Base-by-base conservation (phyloP, 768 basidiomycete genomes). In the Russula lepida region DNA sequence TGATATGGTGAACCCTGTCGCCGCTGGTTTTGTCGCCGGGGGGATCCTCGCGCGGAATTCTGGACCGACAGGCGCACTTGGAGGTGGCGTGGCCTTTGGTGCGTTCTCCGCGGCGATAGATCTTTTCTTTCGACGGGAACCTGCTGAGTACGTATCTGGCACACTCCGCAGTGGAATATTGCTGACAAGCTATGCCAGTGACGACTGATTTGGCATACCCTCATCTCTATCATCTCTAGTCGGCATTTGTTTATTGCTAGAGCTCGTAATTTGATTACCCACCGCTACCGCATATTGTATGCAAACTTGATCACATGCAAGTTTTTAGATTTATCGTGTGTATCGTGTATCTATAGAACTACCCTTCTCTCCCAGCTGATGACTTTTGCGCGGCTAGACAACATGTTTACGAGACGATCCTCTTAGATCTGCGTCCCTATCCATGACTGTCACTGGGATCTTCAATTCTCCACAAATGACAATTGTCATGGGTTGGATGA, bases 51-150 rank as follows among this genome's bases (percentile, higher is more conserved):
- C 94, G 11, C 81, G 91, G 41, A 84, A 89, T 69, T 84, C 92
- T 0, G 94, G 95, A 1, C 90, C 92, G 7, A 89, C 82, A 72
- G 92, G 88, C 17, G 90, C 84, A 19, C 65, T 94, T n/a, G 85
- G 88, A 49, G 95, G 95, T 68, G 95, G 91, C 21, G 63, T 92
- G 9, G 92, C 89, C 0, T 98, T 98, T 70, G 92, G 92, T 13
- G 92, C 88, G 1, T 98, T 98, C 76, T 95, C 94, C 13, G 84
- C 85, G 0, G 92, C 81, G 12, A 95, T 98, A 65, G 95, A 98
- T 72, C 68, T 85, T 67, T 95, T 90, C 73, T 72, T 93, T 62
- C 81, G 88, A 72, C 78, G 88, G 71, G 88, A 92, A 71, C 76
- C 88, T n/a, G 71, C 86, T 69, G 90, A 92, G 90, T 87, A 68